Percentiles rank a stretch among this genome's conserved stretches.
Conservation (phyloP, 169 alveolate genomes). For the Plasmodium vinckei region DNA sequence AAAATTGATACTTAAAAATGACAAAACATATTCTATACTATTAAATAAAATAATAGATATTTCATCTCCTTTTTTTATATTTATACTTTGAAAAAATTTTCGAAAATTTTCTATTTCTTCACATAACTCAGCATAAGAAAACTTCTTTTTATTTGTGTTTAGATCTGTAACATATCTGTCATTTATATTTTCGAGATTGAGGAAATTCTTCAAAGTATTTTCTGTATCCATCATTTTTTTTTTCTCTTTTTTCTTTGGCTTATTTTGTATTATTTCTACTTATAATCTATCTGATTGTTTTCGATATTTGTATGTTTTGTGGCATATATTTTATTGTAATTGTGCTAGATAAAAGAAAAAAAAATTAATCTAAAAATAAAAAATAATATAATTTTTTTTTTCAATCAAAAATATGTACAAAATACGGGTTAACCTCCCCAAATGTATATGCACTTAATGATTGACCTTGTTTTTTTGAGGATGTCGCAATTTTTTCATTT, state of each 20-base stretch:
- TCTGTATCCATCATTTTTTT: constrained; percentile 8
- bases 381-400: too few species aligned
- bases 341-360: too few species aligned
- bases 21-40: constrained; percentile 59
- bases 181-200: constrained; percentile 33
- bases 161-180: constrained; percentile 46
- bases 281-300: too few species aligned
- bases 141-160: constrained; percentile 33
- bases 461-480: too few species aligned
- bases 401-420: too few species aligned
- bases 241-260: not conserved
- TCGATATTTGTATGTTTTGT: too few species aligned
- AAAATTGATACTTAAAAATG: constrained; percentile 48
- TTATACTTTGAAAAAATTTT: constrained; percentile 30
- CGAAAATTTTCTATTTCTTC: constrained; percentile 30
- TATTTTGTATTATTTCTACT: too few species aligned
- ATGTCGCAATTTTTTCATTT: too few species aligned
- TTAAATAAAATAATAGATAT: constrained; percentile 55
- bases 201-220: constrained; percentile 13
- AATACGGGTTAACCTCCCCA: too few species aligned
- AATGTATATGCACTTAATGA: too few species aligned
- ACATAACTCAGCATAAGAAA: constrained; percentile 44
- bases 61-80: constrained; percentile 29
- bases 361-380: too few species aligned
- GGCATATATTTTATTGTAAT: too few species aligned